Evolutionary conservation across 1,284 basidiomycete species (phyloP).

Genomic region (Irpex lacteus): DNA sequence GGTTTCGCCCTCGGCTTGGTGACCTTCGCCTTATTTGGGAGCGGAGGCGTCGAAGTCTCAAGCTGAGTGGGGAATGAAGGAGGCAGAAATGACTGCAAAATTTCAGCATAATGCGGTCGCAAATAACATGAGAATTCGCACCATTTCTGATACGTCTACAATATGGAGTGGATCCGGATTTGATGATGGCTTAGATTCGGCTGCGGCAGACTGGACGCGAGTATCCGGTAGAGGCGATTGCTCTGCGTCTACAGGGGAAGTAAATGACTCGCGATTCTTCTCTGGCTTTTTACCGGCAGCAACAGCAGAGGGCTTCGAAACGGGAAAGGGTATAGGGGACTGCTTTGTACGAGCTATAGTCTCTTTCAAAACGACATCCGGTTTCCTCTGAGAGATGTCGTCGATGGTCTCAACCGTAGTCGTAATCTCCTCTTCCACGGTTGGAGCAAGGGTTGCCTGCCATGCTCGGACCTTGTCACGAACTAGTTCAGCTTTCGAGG

Average conservation of each 20-base stretch:
- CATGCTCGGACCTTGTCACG: slow-evolving; percentile 26
- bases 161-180: slow-evolving; percentile 2
- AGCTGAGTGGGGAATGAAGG: slow-evolving; percentile 39
- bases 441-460: slow-evolving; percentile 24
- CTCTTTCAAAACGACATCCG: neutral
- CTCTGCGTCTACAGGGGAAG: neutral
- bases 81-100: slow-evolving; percentile 29
- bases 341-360: neutral
- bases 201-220: neutral
- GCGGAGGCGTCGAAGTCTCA: slow-evolving; percentile 35
- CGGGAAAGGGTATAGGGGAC: slow-evolving; percentile 15
- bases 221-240: neutral
- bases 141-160: slow-evolving; percentile 26
- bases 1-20: slow-evolving; percentile 24
- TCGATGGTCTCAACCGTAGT: neutral
- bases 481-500: slow-evolving; percentile 20
- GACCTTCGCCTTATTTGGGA: slow-evolving; percentile 5
- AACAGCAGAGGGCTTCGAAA: slow-evolving; percentile 10
- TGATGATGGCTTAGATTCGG: neutral
- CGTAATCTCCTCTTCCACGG: slow-evolving; percentile 4
- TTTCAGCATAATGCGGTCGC: slow-evolving; percentile 2
- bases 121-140: slow-evolving; percentile 27
- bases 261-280: neutral
- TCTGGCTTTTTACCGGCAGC: neutral
- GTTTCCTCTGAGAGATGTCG: neutral